Evolutionary conservation across 2,329 filamentous ascomycete genomes (phyloP).

Genomic region (Metarhizium guizhouense): DNA sequence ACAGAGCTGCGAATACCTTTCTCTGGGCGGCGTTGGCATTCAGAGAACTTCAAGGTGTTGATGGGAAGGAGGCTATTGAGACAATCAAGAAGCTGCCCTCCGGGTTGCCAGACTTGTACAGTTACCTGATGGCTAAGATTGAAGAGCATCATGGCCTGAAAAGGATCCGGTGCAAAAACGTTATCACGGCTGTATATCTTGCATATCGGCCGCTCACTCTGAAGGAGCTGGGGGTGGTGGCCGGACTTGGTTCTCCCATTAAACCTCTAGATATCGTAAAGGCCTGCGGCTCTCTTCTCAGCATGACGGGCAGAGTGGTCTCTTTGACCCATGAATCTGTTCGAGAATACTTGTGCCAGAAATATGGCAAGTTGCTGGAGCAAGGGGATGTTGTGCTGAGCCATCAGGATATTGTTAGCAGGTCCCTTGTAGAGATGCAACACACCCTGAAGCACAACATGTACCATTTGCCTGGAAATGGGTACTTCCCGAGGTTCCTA

Average conservation of each 20-base stretch:
- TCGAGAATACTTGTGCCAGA: constrained; percentile 27
- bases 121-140: constrained; percentile 4
- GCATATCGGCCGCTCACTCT: constrained; percentile 26
- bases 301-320: constrained; percentile 18
- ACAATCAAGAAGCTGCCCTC: constrained; percentile 4
- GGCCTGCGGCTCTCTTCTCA: constrained; percentile 28
- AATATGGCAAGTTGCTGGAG: constrained; percentile 18
- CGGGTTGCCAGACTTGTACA: constrained; percentile 5
- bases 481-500: constrained; percentile 13
- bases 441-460: constrained; percentile 26
- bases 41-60: constrained; percentile 6
- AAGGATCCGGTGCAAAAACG: constrained; percentile 5
- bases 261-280: constrained; percentile 16
- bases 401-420: constrained; percentile 23
- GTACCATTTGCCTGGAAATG: constrained; percentile 18
- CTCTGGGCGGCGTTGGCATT: constrained; percentile 10
- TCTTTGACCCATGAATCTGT: constrained; percentile 35
- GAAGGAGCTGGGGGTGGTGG: constrained; percentile 20
- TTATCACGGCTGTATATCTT: constrained; percentile 11
- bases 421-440: constrained; percentile 24
- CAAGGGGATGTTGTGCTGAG: constrained; percentile 12
- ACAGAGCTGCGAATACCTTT: constrained; percentile 12
- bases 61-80: constrained; percentile 4
- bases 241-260: constrained; percentile 11
- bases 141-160: neutral